Conservation (phyloP, 768 basidiomycete genomes). For the Boletus patriciae region DNA sequence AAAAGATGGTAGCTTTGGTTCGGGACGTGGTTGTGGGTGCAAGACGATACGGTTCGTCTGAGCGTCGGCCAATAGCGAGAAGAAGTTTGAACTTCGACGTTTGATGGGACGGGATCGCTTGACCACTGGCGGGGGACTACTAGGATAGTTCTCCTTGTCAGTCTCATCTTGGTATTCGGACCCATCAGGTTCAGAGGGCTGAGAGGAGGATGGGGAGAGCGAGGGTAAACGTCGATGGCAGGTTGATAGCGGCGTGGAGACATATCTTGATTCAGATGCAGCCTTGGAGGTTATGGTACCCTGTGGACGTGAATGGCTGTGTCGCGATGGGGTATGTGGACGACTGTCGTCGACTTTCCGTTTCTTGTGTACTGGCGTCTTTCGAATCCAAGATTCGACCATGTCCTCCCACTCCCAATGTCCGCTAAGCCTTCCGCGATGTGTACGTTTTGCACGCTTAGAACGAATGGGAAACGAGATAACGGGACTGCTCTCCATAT, state of each 20-base stretch:
- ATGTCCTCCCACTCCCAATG: conserved; percentile 52
- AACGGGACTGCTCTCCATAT: conserved; percentile 15
- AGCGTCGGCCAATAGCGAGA: conserved; percentile 43
- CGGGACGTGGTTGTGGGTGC: conserved; percentile 24
- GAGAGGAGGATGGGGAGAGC: conserved; percentile 13
- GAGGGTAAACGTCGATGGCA: conserved; percentile 1
- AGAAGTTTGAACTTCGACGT: conserved; percentile 34
- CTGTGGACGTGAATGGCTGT: background rate
- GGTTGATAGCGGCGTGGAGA: background rate
- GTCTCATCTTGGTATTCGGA: conserved; percentile 24
- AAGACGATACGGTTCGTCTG: conserved; percentile 37
- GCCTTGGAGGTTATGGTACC: background rate
- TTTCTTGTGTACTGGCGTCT: conserved; percentile 34
- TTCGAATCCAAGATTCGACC: conserved; percentile 46
- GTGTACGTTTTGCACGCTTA: conserved; percentile 3
- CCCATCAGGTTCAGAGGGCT: conserved; percentile 15
- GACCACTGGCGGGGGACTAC: conserved; percentile 5
- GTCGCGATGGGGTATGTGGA: background rate
- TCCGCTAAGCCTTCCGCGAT: conserved; percentile 21
- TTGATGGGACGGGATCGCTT: conserved; percentile 11
- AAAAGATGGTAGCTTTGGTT: conserved; percentile 1
- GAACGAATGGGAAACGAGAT: conserved; percentile 9
- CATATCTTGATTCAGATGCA: background rate
- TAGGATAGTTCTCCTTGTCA: conserved; percentile 22
- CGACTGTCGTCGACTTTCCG: conserved; percentile 9